Percentiles rank a stretch among this genome's conserved stretches.
These are phyloP conservation scores for Penicillium verhagenii DNA, from an alignment of 495 filamentous ascomycete species.

Conservation along the genomic window DNA sequence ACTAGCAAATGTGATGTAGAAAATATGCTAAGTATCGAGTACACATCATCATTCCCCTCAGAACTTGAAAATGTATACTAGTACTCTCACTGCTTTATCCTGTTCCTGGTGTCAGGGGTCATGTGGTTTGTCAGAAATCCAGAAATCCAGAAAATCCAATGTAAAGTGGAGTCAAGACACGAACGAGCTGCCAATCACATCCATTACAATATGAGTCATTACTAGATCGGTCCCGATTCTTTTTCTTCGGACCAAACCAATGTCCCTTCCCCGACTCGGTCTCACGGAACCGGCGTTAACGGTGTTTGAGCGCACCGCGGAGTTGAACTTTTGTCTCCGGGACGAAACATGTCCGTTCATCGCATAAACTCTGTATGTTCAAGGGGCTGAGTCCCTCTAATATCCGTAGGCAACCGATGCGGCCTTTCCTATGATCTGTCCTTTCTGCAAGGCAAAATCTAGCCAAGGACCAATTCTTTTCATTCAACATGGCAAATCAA, in stretches of 20 bases:
- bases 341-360: background rate
- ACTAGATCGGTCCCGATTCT: background rate
- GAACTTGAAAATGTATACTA: no score
- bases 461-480: background rate
- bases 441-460: background rate
- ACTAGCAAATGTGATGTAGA: no score
- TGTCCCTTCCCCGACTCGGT: conserved; percentile 1
- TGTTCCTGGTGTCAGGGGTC: background rate
- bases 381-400: background rate
- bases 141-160: background rate
- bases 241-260: conserved; percentile 1
- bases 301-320: background rate
- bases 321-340: background rate
- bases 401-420: background rate
- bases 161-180: background rate
- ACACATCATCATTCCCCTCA: background rate
- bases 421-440: background rate
- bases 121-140: conserved; percentile 2
- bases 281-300: background rate
- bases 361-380: background rate
- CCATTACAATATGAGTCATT: background rate
- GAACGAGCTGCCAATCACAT: background rate
- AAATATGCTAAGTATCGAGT: background rate
- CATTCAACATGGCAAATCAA: background rate
- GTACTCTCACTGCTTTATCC: background rate